Base-by-base conservation (phyloP, 1,284 basidiomycete genomes). In the Leccinum ambiguum region DNA sequence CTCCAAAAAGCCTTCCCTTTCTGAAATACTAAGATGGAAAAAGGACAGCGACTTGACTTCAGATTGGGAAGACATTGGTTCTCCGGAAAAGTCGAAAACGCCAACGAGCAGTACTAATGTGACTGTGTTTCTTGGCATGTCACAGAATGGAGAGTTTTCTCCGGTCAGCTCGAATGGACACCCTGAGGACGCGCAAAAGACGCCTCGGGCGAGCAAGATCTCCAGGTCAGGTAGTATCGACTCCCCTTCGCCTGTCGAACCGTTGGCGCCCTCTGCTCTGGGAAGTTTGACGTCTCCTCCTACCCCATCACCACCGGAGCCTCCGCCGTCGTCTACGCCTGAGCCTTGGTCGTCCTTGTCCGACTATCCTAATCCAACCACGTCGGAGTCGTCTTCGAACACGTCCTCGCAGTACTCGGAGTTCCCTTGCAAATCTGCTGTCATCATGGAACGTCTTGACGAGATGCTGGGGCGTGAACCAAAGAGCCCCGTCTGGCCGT, bases 391-490 rank as follows among this genome's bases (percentile, higher is more conserved):
- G 6, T 79, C 80, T 60, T 81, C 80, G 10, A 78, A 80, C 62
- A 82, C 82, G 26, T 85, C 83, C 50, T 81, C 77, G 50, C 79
- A 79, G 59, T 79, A 78, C 64, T 81, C 80, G 3, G 76, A 75
- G 53, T 62, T 73, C 63, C 77, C 76, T 6, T 75, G 76, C 8
- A 77, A 78, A 64, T 76, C 80, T n/a, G 73, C 74, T 23, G 73
- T 79, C 62, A 78, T 92, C 54, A 79, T 93, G 66, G 86, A 90
- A 64, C 82, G 86, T 16, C 79, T 93, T 53, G 89, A 92, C 58
- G 88, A 90, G 73, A 86, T 84, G 71, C 79, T 86, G 57, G 85
- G 79, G 63, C 87, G 83, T 68, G 87, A 82, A 45, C 85, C 84
- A 57, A 85, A 84, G 71, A 85, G 86, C 73, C 82, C 86, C 0